Conservation (phyloP, 768 basidiomycete genomes). For the Suillus luteus region DNA sequence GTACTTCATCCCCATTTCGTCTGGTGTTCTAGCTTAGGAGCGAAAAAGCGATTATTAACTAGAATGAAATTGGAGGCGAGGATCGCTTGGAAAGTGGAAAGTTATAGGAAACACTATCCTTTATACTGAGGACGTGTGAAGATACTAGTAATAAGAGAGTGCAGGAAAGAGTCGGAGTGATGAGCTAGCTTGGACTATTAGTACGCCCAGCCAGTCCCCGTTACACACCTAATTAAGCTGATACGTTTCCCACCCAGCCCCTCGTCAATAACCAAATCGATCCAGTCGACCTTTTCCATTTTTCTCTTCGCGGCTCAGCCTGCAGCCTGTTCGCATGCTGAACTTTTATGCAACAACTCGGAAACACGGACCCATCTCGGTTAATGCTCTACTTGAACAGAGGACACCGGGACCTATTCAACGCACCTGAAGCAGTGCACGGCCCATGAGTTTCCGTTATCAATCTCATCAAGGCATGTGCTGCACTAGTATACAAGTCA, state of each 20-base stretch:
- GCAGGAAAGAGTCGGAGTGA: constrained; percentile 17
- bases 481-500: not conserved
- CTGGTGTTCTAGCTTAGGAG: constrained; percentile 7
- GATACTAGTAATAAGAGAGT: constrained; percentile 14
- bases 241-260: constrained; percentile 26
- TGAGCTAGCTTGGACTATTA: constrained; percentile 5
- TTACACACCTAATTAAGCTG: constrained; percentile 31
- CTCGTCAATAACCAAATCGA: not conserved
- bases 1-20: constrained; percentile 85
- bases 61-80: constrained; percentile 4
- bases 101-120: constrained; percentile 16
- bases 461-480: not conserved
- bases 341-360: not conserved
- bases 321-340: constrained; percentile 9
- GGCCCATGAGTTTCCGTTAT: not conserved
- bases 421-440: not conserved
- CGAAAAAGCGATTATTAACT: constrained; percentile 1
- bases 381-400: not conserved
- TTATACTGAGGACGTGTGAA: constrained; percentile 36
- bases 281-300: not conserved
- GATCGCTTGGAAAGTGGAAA: constrained; percentile 9
- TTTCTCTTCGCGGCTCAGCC: not conserved
- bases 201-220: constrained; percentile 20
- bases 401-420: not conserved
- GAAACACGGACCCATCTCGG: not conserved